Conservation (phyloP, 208 protist species). For the Phytomonas francai region DNA sequence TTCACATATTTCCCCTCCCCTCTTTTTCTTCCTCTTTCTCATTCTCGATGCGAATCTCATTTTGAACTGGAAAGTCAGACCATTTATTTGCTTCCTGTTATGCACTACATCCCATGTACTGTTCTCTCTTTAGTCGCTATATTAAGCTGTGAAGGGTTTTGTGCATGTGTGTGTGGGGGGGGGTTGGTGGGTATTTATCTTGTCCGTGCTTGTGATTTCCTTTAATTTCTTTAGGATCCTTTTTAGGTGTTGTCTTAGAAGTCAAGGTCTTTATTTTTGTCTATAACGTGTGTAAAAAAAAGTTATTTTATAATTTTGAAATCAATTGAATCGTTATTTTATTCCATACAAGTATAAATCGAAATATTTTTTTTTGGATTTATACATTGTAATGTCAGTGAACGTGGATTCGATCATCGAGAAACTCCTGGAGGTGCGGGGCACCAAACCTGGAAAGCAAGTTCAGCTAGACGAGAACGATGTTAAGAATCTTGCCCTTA, state of each 20-base stretch:
- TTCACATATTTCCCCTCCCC: slow-evolving; percentile 2
- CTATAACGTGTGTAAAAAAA: background rate
- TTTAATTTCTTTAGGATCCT: background rate
- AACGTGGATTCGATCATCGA: slow-evolving; percentile 90
- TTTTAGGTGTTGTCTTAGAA: background rate
- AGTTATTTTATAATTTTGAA: background rate
- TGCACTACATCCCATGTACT: slow-evolving; percentile 6
- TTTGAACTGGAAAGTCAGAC: background rate
- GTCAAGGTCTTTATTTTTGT: background rate
- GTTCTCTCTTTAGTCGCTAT: slow-evolving; percentile 1
- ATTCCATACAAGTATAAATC: background rate
- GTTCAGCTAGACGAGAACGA: slow-evolving; percentile 87
- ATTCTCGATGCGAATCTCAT: slow-evolving; percentile 1
- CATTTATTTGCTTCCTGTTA: background rate
- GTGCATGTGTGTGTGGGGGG: slow-evolving; percentile 6
- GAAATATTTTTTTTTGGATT: background rate
- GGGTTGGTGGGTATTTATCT: background rate
- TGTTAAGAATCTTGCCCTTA: slow-evolving; percentile 71
- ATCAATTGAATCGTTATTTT: background rate
- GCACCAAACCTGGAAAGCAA: slow-evolving; percentile 82
- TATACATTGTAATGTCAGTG: slow-evolving; percentile 13
- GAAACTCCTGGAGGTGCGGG: slow-evolving; percentile 88
- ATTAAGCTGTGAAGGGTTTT: background rate
- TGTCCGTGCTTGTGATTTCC: background rate
- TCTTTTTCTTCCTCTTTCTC: slow-evolving; percentile 5